These are phyloP conservation scores for Serendipita sp. DNA, from an alignment of 768 basidiomycete genomes.

Conservation along the genomic window DNA sequence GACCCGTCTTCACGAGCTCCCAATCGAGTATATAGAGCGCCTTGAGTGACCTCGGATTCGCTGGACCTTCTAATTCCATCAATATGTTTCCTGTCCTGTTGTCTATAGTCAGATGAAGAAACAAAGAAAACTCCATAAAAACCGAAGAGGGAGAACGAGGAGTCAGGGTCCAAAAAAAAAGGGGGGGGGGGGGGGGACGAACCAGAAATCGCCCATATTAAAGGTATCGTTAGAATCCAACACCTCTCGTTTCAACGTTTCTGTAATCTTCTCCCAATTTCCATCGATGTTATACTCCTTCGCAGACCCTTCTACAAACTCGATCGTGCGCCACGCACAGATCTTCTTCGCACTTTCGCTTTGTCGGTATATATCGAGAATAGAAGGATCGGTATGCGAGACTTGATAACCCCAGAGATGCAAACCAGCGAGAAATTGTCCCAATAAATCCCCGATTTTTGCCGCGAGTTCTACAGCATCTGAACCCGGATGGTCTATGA, in stretches of 20 bases:
- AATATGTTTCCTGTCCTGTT: not conserved
- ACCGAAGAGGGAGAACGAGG: too few species aligned
- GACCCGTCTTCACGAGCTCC: not conserved
- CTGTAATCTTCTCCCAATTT: not conserved
- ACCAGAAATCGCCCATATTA: slow-evolving; percentile 1
- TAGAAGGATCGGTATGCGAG: not conserved
- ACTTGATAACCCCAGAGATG: not conserved
- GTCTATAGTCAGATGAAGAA: not conserved
- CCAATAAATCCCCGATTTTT: not conserved
- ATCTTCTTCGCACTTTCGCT: not conserved
- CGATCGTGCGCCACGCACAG: not conserved
- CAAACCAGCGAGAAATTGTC: not conserved
- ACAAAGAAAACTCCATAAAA: not conserved
- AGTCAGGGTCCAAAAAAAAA: too few species aligned
- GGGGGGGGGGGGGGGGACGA: not conserved
- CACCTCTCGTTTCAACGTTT: not conserved
- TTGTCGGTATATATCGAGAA: not conserved
- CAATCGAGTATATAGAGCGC: not conserved
- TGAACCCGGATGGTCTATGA: not conserved
- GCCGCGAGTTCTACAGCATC: not conserved
- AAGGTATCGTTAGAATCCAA: not conserved
- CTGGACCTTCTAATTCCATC: not conserved
- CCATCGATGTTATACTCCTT: not conserved
- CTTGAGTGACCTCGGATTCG: not conserved
- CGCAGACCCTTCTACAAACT: not conserved